Evolutionary conservation across 441 rosid species (phyloP).

Genomic region (Cnidoscolus chayamansa): DNA sequence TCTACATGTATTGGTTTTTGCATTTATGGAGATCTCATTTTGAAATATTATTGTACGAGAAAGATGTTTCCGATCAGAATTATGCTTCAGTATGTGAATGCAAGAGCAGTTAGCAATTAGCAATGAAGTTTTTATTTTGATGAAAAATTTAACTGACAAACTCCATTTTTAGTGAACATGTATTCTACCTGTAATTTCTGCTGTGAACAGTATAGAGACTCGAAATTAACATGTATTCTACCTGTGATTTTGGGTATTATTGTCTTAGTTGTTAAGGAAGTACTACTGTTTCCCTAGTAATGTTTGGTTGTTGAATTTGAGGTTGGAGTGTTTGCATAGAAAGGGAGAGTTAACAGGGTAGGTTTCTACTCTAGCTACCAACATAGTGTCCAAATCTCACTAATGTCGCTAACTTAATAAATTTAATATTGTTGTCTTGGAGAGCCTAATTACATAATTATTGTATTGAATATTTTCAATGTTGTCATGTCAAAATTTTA

Average conservation of each 20-base stretch:
- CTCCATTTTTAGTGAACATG: neutral
- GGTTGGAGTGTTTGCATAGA: neutral
- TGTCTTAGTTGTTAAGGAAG: neutral
- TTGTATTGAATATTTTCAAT: no score
- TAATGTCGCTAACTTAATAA: no score
- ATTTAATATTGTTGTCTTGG: no score
- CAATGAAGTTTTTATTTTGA: neutral
- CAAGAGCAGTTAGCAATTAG: neutral
- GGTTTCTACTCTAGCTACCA: no score
- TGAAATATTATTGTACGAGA: neutral
- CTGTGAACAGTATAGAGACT: neutral
- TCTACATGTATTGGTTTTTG: neutral
- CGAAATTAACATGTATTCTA: no score
- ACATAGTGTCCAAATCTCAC: no score
- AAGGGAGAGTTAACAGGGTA: neutral
- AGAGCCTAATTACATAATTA: no score
- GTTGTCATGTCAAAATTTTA: no score
- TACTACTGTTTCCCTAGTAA: neutral
- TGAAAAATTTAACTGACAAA: neutral
- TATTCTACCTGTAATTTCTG: neutral
- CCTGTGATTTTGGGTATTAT: neutral
- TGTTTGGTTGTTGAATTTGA: neutral
- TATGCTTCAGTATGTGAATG: neutral
- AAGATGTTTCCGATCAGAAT: no score
- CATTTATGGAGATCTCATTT: neutral